phyloP scores from a whole-genome alignment of 1,139 yeast species.

The Taphrina flavorubra region DNA sequence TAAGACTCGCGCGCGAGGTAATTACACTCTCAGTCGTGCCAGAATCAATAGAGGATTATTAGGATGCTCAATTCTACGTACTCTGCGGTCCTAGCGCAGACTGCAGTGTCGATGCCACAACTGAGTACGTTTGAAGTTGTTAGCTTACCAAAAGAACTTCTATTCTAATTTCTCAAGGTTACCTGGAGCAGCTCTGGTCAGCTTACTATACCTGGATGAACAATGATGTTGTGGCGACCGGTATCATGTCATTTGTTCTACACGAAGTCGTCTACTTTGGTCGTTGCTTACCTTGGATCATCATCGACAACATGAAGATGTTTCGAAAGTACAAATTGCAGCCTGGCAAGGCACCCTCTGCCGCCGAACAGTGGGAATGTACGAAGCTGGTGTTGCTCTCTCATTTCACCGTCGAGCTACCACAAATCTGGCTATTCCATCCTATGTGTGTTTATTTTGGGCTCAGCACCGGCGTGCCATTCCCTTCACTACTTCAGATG shows the following conservation, averaged over 20 bases:
- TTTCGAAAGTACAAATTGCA: slow-evolving; percentile 81
- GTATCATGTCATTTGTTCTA: slow-evolving; percentile 71
- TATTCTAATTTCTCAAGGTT: slow-evolving; percentile 8
- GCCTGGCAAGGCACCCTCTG: slow-evolving; percentile 74
- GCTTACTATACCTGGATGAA: slow-evolving; percentile 77
- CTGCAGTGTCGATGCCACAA: slow-evolving; percentile 31
- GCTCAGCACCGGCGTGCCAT: slow-evolving; percentile 77
- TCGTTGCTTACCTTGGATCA: slow-evolving; percentile 84
- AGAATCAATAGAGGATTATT: not conserved
- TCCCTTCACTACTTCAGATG: slow-evolving; percentile 69
- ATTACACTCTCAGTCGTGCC: not conserved
- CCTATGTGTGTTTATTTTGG: slow-evolving; percentile 81
- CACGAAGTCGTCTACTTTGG: slow-evolving; percentile 88
- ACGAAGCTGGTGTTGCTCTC: slow-evolving; percentile 79
- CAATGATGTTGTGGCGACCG: slow-evolving; percentile 80
- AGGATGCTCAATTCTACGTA: slow-evolving; percentile 37
- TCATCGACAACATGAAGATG: slow-evolving; percentile 76
- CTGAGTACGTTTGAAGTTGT: slow-evolving; percentile 19
- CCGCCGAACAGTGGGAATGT: slow-evolving; percentile 89
- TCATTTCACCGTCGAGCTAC: slow-evolving; percentile 87
- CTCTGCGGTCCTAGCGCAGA: slow-evolving; percentile 31
- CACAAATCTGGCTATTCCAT: slow-evolving; percentile 96
- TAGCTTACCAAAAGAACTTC: slow-evolving; percentile 2
- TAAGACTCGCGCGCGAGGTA: too few relatives aligned
- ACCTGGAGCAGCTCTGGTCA: slow-evolving; percentile 76